Evolutionary conservation across 176 grass and related monocot genomes (phyloP), one percentile per base, ranked within the genome.

Genomic region (Triticum turgidum): DNA sequence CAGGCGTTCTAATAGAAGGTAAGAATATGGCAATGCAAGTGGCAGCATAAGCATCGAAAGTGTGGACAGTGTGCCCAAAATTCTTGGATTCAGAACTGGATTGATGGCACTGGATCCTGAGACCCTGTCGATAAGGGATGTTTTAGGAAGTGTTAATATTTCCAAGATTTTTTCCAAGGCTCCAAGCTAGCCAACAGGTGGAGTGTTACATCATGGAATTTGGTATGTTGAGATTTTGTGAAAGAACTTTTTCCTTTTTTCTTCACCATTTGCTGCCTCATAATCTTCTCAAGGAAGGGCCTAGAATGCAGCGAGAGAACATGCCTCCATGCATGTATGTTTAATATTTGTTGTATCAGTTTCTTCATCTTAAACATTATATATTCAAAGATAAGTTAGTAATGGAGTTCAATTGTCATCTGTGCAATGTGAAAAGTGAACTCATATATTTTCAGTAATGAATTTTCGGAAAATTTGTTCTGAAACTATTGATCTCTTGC

Each of bases 1-100:
- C 7, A 79, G 80, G 45, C 14, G 18, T 78, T 71, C 67, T 51
- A 91, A 87, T 12, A 67, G 34, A 77, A 84, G 89, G 78, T 87
- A 89, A 62, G 56, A 79, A 47, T 84, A 62, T 14, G 5, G 9
- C 49, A 87, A 32, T 20, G 47, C 9, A 13, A 79, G 59, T 25
- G 0, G 39, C 56, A 72, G 24, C 52, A n/a, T 38, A 69, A 24
- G 22, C 47, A 75, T 56, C 6, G 15, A 15, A 79, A 7, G 1
- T 45, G 56, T 35, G 30, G 37, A 24, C 42, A 76, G 39, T 20
- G 14, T 65, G 87, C 39, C n/a, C 38, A 75, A 69, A 54, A 38
- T 81, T 18, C 8, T 24, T 84, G n/a, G 69, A n/a, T 61, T 18
- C 20, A 69, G 21, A 68, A 20, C 13, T 61, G 61, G 64, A 76